A percentile compares a stretch with the other conserved stretches of the same genome.
Conservation (phyloP, 176 grass and related monocot species). For the Triticum timopheevii region DNA sequence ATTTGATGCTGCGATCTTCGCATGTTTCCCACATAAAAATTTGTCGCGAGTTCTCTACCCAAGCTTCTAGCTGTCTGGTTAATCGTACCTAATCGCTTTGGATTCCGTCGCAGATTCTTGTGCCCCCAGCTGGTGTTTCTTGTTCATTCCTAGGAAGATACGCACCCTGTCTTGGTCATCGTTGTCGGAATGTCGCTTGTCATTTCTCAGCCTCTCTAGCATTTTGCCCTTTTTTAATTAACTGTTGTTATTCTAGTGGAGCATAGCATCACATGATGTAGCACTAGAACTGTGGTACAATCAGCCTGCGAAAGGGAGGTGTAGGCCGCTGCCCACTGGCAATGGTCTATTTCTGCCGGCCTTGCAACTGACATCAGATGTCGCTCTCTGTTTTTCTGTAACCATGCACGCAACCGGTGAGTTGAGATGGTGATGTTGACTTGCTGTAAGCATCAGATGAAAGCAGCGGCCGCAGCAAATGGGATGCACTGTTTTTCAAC, state of each 20-base stretch:
- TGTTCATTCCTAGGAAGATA: constrained; percentile 19
- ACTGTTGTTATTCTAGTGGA: neutral
- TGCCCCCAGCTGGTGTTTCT: constrained; percentile 22
- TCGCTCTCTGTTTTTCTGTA: neutral
- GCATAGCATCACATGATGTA: neutral
- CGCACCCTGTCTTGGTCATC: neutral
- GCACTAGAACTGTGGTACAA: neutral
- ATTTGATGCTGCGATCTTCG: constrained; percentile 20
- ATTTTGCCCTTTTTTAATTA: neutral
- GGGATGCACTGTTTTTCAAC: neutral
- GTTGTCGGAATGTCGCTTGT: constrained; percentile 23
- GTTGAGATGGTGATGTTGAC: neutral
- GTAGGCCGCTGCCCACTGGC: neutral
- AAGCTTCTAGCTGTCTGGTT: constrained; percentile 11
- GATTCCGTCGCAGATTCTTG: constrained; percentile 21
- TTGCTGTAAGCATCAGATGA: neutral
- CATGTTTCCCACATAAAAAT: constrained; percentile 16
- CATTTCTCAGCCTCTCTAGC: constrained; percentile 9
- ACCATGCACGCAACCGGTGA: neutral
- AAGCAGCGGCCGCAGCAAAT: neutral
- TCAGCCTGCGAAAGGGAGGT: neutral
- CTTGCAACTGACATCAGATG: constrained; percentile 14
- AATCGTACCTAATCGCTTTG: neutral
- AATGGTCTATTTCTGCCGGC: constrained; percentile 21
- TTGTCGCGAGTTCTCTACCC: neutral